These are phyloP conservation scores for Talaromyces sp. DNA, from an alignment of 2,329 filamentous ascomycete genomes.

Conservation along the genomic window DNA sequence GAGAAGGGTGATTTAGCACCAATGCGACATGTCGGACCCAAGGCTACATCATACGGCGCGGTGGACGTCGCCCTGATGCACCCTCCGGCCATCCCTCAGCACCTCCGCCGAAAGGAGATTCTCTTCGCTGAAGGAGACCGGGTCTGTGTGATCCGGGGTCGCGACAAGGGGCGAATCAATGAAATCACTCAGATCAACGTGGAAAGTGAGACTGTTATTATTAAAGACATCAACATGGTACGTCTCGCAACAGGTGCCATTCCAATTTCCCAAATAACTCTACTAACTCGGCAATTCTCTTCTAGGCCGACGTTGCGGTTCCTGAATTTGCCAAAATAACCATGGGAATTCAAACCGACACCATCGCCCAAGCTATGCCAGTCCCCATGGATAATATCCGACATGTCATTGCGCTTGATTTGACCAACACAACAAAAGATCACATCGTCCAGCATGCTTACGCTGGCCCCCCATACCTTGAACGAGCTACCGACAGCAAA, in stretches of 20 bases:
- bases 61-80: slow-evolving; percentile 44
- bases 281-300: slow-evolving; percentile 8
- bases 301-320: slow-evolving; percentile 46
- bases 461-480: slow-evolving; percentile 53
- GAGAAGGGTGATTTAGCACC: slow-evolving; percentile 76
- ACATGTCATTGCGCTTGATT: slow-evolving; percentile 75
- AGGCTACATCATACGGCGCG: slow-evolving; percentile 62
- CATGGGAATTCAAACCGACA: slow-evolving; percentile 43
- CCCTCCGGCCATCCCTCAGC: slow-evolving; percentile 44
- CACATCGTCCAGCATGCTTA: slow-evolving; percentile 75
- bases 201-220: slow-evolving; percentile 59
- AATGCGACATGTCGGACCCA: slow-evolving; percentile 68
- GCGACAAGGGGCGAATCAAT: slow-evolving; percentile 82
- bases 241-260: not conserved
- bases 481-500: slow-evolving; percentile 52
- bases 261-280: not conserved
- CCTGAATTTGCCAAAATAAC: slow-evolving; percentile 40
- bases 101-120: slow-evolving; percentile 52
- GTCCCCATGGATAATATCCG: slow-evolving; percentile 73
- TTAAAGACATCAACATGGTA: slow-evolving; percentile 68
- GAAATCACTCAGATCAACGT: slow-evolving; percentile 62
- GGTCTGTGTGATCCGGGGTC: slow-evolving; percentile 77
- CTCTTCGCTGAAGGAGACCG: slow-evolving; percentile 72
- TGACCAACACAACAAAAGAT: slow-evolving; percentile 68
- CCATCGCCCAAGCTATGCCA: slow-evolving; percentile 56